Percentiles rank a stretch among this genome's conserved stretches.
Conservation (phyloP, 2,329 filamentous ascomycete genomes). For the Escovopsis sp. region DNA sequence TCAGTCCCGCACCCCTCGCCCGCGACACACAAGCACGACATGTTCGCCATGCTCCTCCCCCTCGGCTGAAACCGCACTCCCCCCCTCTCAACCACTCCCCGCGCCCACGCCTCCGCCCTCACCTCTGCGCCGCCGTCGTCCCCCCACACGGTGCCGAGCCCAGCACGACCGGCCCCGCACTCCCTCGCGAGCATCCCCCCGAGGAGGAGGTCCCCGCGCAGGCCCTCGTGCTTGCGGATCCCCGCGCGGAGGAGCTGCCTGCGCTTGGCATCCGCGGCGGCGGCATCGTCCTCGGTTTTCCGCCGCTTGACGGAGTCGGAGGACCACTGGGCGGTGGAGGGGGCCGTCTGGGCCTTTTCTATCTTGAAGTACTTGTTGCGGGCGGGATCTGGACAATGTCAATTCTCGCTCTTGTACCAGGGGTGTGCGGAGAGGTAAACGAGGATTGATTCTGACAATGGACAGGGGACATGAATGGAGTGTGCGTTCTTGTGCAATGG, state of each 20-base stretch:
- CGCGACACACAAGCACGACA: constrained; percentile 26
- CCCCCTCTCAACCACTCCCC: constrained; percentile 24
- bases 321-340: constrained; percentile 36
- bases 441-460: no score
- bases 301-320: constrained; percentile 42
- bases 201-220: constrained; percentile 19
- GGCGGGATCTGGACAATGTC: constrained; percentile 33
- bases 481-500: no score
- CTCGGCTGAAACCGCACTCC: constrained; percentile 19
- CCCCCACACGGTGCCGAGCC: constrained; percentile 8
- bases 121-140: constrained; percentile 10
- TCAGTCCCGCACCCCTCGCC: constrained; percentile 23
- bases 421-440: no score
- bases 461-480: no score
- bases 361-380: constrained; percentile 57
- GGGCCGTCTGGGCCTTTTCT: constrained; percentile 39
- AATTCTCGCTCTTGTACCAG: no score
- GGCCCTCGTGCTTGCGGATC: constrained; percentile 20
- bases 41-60: constrained; percentile 14
- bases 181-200: constrained; percentile 15
- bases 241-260: constrained; percentile 19
- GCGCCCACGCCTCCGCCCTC: constrained; percentile 22
- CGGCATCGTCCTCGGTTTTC: constrained; percentile 26
- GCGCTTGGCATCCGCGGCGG: constrained; percentile 12
- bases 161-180: constrained; percentile 8